Evolutionary conservation across 345 rosid genomes (phyloP), one percentile per base, ranked within the genome.

Genomic region (Citrus cavaleriei): DNA sequence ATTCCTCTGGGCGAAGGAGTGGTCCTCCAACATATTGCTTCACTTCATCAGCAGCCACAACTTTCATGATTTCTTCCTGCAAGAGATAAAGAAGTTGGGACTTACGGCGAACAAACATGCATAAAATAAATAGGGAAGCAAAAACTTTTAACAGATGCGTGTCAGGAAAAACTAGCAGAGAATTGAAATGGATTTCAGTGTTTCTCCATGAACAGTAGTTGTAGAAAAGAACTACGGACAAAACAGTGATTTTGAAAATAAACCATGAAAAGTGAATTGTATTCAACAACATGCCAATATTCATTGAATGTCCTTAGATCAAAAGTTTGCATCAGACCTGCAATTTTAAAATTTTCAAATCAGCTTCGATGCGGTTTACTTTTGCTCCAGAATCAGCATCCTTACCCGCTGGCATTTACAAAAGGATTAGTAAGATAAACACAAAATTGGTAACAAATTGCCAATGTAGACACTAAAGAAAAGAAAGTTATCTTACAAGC

Each of bases 281-380:
- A 34, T 12, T 22, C 58, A 66, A 32, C 24, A 51, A 49, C 62
- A 30, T 16, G 51, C 72, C 66, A 7, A 76, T 34, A 28, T 27
- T 70, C 22, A 40, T 38, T 38, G 2, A n/a, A 10, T 38, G 30
- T 68, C 75, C 34, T 59, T 46, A 46, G n/a, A 55, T 68, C 49
- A 75, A 1, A 38, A 46, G n/a, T 55, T 64, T 38, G 69, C 2
- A 38, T 66, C 81, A 32, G 13, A 93, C 98, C 99, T 95, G 98
- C 76, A 96, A 86, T 83, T 89, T 94, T 86, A 96, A 88, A 78
- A 96, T 87, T 85, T 87, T 89, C 82, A 87, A 85, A 85, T 94
- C 99, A 80, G 97, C 98, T 78, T 96, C 98, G 54, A 94, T 87
- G 70, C 94, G 94, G 73, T 79, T 87, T 82, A 88, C 81, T 80